Percentiles rank a stretch among this genome's conserved stretches.
Conservation (phyloP, 108 stramenopile species). For the Cyclostephanos tholiformis region DNA sequence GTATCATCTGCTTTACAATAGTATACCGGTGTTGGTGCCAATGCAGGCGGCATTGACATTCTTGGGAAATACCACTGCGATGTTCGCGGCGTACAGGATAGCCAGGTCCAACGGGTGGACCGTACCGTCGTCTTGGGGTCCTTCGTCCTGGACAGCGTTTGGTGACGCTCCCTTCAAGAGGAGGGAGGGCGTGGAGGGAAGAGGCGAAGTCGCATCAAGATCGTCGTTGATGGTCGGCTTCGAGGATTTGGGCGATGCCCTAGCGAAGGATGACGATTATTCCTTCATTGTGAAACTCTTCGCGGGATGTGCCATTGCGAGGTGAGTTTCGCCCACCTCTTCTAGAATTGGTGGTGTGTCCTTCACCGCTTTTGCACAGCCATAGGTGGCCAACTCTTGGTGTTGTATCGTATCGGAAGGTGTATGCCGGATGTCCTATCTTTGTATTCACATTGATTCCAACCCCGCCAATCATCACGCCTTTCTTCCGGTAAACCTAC, state of each 20-base stretch:
- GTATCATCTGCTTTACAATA: slow-evolving; percentile 93
- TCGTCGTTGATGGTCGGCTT: slow-evolving; percentile 63
- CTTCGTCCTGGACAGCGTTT: not conserved
- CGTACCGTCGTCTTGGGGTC: slow-evolving; percentile 22
- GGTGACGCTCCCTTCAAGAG: slow-evolving; percentile 19
- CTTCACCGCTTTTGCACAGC: no score
- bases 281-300: slow-evolving; percentile 81
- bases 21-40: slow-evolving; percentile 80
- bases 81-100: slow-evolving; percentile 73
- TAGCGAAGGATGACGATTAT: slow-evolving; percentile 71
- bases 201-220: slow-evolving; percentile 20
- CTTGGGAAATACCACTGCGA: slow-evolving; percentile 81
- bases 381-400: not conserved
- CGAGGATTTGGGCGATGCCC: slow-evolving; percentile 79
- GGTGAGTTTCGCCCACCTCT: slow-evolving; percentile 4
- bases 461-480: no score
- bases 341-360: no score
- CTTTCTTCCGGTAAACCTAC: not conserved
- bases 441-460: no score
- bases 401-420: not conserved
- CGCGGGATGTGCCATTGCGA: slow-evolving; percentile 73
- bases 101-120: slow-evolving; percentile 79
- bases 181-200: not conserved
- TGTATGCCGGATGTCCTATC: no score
- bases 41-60: slow-evolving; percentile 84